Evolutionary conservation across 768 basidiomycete species (phyloP), one percentile per base, ranked within the genome.

Genomic region (Amanita rimosa): DNA sequence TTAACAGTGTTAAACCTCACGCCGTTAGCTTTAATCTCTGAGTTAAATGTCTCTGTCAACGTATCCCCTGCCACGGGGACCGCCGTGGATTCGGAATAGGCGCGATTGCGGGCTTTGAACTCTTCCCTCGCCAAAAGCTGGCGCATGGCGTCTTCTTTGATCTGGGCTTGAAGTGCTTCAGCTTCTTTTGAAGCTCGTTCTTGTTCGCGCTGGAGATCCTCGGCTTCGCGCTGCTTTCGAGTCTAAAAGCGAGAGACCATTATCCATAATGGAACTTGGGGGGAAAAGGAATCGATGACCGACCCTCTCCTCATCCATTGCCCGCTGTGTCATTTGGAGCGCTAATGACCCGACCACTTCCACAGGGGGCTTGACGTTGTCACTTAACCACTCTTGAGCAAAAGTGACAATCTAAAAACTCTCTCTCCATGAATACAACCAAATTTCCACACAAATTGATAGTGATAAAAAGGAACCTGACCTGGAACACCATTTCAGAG

Each of bases 401-500:
- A 78, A 74, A 5, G 70, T 79, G 40, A 81, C 73, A 53, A 89
- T 79, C 81, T 88, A 48, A 22, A 2, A 27, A 26, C 4, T 52
- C 19, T 1, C 44, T 24, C n/a, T 2, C 44, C 19, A 38, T 39
- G 2, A 10, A 13, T 10, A 16, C 41, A 35, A n/a, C n/a, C 46
- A 6, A 3, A 19, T 6, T 3, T 4, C 1, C 26, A 48, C 7
- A 1, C 29, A 29, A n/a, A n/a, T 4, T 3, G 11, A 21, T 39
- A n/a, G 0, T 1, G 16, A n/a, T 4, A 16, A n/a, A n/a, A n/a
- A n/a, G 17, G 4, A n/a, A 7, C 62, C 74, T 17, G 26, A 85
- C 85, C 67, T 85, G 76, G 60, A 89, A 86, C 29, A 88, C 83
- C 76, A 86, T 83, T 62, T 86, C 85, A 17, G 74, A 73, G 3